Evolutionary conservation across 805 yeast genomes (phyloP).

Genomic region (Maudiozyma saulgeensis): DNA sequence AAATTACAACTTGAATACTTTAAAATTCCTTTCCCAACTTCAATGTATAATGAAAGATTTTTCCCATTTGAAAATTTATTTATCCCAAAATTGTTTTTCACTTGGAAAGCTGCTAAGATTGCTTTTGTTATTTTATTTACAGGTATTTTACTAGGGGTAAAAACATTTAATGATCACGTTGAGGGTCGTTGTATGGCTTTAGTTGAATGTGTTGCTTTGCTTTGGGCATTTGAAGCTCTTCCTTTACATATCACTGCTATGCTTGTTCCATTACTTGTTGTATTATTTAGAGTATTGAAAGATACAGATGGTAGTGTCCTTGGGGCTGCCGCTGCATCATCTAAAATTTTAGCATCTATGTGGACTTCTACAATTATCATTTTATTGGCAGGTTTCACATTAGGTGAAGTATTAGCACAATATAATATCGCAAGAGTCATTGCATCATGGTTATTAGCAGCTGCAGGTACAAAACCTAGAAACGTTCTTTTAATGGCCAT

Average conservation of each 20-base stretch:
- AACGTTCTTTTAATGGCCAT: conserved; percentile 67
- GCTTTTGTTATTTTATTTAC: conserved; percentile 42
- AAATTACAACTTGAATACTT: conserved; percentile 29
- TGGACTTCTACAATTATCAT: conserved; percentile 92
- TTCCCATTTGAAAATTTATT: conserved; percentile 18
- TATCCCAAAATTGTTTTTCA: conserved; percentile 41
- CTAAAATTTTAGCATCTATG: conserved; percentile 70
- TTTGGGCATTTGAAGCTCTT: conserved; percentile 94
- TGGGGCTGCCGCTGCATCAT: conserved; percentile 55
- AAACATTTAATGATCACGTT: conserved; percentile 51
- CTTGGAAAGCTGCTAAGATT: conserved; percentile 41
- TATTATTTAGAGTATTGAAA: conserved; percentile 56
- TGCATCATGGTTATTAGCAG: conserved; percentile 71
- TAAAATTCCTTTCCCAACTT: conserved; percentile 24
- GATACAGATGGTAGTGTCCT: conserved; percentile 43
- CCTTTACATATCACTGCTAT: conserved; percentile 90
- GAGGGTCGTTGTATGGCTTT: conserved; percentile 59
- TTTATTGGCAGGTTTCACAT: conserved; percentile 81
- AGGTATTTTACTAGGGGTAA: conserved; percentile 44
- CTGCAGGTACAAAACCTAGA: conserved; percentile 77
- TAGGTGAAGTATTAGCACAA: conserved; percentile 88
- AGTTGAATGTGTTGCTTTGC: conserved; percentile 51
- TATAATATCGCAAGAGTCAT: conserved; percentile 82
- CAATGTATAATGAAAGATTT: neutral
- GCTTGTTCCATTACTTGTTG: conserved; percentile 71